Conservation (phyloP, 805 yeast genomes). For the Kazachstania africana region DNA sequence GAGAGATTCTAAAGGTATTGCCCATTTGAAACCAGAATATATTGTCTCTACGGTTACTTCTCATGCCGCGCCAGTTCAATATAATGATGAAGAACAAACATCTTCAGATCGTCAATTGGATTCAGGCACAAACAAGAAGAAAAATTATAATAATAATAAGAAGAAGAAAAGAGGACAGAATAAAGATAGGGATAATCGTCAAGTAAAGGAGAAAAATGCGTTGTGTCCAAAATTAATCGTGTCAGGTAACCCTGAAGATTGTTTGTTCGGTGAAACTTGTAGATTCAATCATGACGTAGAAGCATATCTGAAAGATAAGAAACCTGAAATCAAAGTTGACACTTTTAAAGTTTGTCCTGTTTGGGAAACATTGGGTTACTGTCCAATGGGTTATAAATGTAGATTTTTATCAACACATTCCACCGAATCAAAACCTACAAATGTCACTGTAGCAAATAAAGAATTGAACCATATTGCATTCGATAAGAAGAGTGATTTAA, state of each 20-base stretch:
- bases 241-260: constrained; percentile 39
- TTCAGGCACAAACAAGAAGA: constrained; percentile 26
- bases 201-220: constrained; percentile 48
- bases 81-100: constrained; percentile 34
- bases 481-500: constrained; percentile 26
- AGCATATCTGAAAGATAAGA: constrained; percentile 53
- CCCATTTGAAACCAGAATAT: constrained; percentile 65
- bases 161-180: constrained; percentile 66
- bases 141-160: constrained; percentile 23
- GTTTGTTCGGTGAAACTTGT: constrained; percentile 67
- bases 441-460: constrained; percentile 19
- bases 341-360: constrained; percentile 56
- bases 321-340: constrained; percentile 54
- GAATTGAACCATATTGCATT: constrained; percentile 55
- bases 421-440: constrained; percentile 27
- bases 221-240: constrained; percentile 49
- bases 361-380: constrained; percentile 65
- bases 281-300: constrained; percentile 65
- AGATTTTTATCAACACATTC: constrained; percentile 77
- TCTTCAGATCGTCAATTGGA: constrained; percentile 28
- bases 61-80: constrained; percentile 2
- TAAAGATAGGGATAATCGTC: constrained; percentile 66
- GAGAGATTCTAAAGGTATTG: constrained; percentile 42
- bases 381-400: constrained; percentile 89
- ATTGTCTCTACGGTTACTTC: constrained; percentile 29